These are phyloP conservation scores for Funneliformis geosporum DNA, from an alignment of 192 early-diverging fungal species.

Conservation along the genomic window DNA sequence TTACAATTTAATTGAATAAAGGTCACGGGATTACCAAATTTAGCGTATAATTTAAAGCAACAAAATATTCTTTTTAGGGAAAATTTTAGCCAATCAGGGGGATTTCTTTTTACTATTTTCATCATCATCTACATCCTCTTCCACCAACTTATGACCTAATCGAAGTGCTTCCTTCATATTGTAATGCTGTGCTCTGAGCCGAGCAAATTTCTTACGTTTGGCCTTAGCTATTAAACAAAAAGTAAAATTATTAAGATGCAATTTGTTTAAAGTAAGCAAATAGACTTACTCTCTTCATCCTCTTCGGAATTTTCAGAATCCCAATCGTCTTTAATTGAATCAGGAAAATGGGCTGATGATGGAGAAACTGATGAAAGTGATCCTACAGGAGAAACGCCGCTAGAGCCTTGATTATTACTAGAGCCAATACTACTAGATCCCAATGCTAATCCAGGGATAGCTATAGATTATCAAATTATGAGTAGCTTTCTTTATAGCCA, in stretches of 20 bases:
- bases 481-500: not conserved
- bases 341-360: slow-evolving; percentile 29
- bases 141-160: slow-evolving; percentile 50
- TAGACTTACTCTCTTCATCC: slow-evolving; percentile 53
- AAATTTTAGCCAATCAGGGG: no score
- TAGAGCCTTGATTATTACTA: not conserved
- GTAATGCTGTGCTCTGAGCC: slow-evolving; percentile 84
- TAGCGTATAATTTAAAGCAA: no score
- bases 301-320: slow-evolving; percentile 59
- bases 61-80: no score
- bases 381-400: slow-evolving; percentile 11
- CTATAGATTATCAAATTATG: not conserved
- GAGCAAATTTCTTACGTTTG: slow-evolving; percentile 73
- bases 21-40: no score
- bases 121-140: slow-evolving; percentile 57
- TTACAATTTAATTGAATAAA: no score
- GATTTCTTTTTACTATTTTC: slow-evolving; percentile 5
- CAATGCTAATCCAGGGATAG: slow-evolving; percentile 25
- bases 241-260: not conserved
- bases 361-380: slow-evolving; percentile 22
- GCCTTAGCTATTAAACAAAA: slow-evolving; percentile 41
- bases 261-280: slow-evolving; percentile 13
- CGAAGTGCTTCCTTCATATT: slow-evolving; percentile 78
- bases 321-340: slow-evolving; percentile 51
- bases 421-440: not conserved